Base-by-base conservation (phyloP, 257 asterid genomes). In the Solanum bukasovii region DNA sequence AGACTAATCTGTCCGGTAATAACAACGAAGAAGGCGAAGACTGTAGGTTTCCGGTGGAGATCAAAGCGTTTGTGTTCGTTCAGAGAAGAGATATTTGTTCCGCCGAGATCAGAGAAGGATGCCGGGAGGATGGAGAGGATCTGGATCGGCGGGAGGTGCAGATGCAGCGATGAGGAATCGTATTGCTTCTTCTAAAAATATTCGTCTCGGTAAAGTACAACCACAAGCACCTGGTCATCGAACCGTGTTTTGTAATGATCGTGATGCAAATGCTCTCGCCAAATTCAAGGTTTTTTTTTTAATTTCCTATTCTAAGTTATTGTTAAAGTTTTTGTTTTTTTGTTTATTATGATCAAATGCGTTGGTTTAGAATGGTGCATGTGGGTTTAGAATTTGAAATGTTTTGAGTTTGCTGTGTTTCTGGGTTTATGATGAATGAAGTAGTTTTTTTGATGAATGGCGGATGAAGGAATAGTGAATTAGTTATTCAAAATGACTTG, bases 201-300 rank as follows among this genome's bases (percentile, higher is more conserved):
- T 96, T 87, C 98, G 97, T 73, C 93, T 97, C 1, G 99, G 99
- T 14, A 95, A 91, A 90, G 98, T 97, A 75, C 99, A 97, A 91
- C 99, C 99, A 33, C 99, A 96, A 93, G 99, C 99, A 72, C 99
- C 99, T 14, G 98, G 99, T 90, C 96, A 95, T 88, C 92, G 99
- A 86, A 97, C 98, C 90, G 98, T 96, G 56, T 97, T 96, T 88
- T 96, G 98, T 89, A 97, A 97, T 91, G 99, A 97, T 90, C 99
- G 98, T 49, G 98, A 96, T 84, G 95, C 97, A 21, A 97, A 96
- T 86, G 91, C 95, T 87, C 93, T 96, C 78, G 90, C 96, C 42
- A 94, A 92, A 90, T 96, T 90, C 91, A 97, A 96, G 99, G 99
- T 97, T 16, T 77, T 56, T 56, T 73, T 33, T 29, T 25, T n/a